Evolutionary conservation across 2,329 filamentous ascomycete species (phyloP).

Genomic region (Hypoxylon sp.): DNA sequence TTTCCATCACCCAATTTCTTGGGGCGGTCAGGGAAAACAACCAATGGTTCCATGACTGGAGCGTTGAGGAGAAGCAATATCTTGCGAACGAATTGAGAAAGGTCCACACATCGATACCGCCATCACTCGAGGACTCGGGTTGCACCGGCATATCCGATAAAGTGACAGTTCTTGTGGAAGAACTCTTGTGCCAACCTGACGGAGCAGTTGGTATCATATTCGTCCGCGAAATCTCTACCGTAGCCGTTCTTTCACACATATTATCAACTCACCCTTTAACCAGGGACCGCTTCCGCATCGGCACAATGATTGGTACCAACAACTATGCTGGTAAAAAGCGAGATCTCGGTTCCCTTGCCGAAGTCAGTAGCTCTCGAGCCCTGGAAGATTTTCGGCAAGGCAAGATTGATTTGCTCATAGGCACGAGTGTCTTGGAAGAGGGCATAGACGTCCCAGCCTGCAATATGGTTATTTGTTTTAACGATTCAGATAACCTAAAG

Average conservation of each 20-base stretch:
- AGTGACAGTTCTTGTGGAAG: slow-evolving; percentile 58
- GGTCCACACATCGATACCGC: slow-evolving; percentile 42
- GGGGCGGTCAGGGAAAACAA: slow-evolving; percentile 39
- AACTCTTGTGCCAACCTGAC: slow-evolving; percentile 56
- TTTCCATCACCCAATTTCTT: slow-evolving; percentile 52
- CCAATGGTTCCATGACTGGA: slow-evolving; percentile 51
- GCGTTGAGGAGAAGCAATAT: slow-evolving; percentile 62
- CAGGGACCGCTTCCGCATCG: slow-evolving; percentile 56
- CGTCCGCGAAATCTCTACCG: slow-evolving; percentile 68
- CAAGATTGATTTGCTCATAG: slow-evolving; percentile 64
- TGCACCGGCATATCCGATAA: slow-evolving; percentile 65
- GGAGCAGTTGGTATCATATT: slow-evolving; percentile 70
- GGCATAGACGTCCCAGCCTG: slow-evolving; percentile 73
- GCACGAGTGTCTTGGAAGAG: slow-evolving; percentile 71
- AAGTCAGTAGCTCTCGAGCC: slow-evolving; percentile 43
- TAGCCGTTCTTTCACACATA: slow-evolving; percentile 65
- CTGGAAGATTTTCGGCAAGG: slow-evolving; percentile 62
- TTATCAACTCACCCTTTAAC: slow-evolving; percentile 61
- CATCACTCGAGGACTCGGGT: slow-evolving; percentile 29
- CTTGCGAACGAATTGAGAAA: slow-evolving; percentile 56
- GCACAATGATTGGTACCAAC: slow-evolving; percentile 64
- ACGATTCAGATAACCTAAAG: slow-evolving; percentile 58
- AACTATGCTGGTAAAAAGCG: slow-evolving; percentile 46
- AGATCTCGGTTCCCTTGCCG: slow-evolving; percentile 50
- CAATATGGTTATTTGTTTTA: slow-evolving; percentile 68